Evolutionary conservation across 768 basidiomycete genomes (phyloP).

Genomic region (Paxillus involutus): DNA sequence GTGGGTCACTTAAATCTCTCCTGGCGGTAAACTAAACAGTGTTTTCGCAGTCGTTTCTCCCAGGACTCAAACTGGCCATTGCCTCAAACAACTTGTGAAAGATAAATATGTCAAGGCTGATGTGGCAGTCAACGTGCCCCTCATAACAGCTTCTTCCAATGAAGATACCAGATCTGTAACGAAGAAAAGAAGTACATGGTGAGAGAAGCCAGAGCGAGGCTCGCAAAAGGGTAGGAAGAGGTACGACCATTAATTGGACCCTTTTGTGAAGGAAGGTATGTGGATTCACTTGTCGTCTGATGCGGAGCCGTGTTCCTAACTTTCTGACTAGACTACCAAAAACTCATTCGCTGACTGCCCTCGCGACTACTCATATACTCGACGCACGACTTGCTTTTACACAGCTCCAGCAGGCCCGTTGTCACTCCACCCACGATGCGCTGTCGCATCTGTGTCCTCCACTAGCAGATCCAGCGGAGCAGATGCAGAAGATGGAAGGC

Average conservation of each 20-base stretch:
- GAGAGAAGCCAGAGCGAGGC: no score
- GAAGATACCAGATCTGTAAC: conserved; percentile 57
- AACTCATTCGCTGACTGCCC: conserved; percentile 49
- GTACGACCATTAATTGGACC: conserved; percentile 54
- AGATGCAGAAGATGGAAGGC: conserved; percentile 61
- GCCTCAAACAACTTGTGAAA: conserved; percentile 88
- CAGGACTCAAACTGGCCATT: conserved; percentile 82
- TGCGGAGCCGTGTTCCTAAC: not conserved
- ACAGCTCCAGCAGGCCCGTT: conserved; percentile 67
- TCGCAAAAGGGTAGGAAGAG: conserved; percentile 62
- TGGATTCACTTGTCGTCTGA: no score
- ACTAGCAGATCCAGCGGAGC: no score
- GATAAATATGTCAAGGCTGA: conserved; percentile 85
- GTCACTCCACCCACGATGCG: conserved; percentile 78
- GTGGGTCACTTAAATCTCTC: conserved; percentile 17
- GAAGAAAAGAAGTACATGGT: conserved; percentile 60
- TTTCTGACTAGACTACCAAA: conserved; percentile 52
- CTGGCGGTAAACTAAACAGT: conserved; percentile 2
- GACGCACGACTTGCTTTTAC: conserved; percentile 80
- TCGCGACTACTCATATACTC: conserved; percentile 67
- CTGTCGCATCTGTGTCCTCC: conserved; percentile 70
- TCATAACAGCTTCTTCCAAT: conserved; percentile 79
- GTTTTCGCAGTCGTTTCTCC: conserved; percentile 57
- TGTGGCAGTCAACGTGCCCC: conserved; percentile 81
- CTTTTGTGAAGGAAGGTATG: conserved; percentile 69